Base-by-base conservation (phyloP, 306 rosid species). In the Cicer cuneatum region DNA sequence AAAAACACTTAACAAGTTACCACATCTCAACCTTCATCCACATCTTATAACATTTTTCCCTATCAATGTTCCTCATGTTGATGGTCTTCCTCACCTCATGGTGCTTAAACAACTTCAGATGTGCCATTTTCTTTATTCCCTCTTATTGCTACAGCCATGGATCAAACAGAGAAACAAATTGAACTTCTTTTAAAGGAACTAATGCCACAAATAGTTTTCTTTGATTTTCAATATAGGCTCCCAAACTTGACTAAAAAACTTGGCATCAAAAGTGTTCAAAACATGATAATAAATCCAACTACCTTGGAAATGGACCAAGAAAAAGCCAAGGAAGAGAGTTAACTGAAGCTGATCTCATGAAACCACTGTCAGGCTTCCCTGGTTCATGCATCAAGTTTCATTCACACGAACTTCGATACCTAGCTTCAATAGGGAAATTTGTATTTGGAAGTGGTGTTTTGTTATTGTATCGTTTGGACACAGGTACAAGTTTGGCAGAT, bases 51-150 rank as follows among this genome's bases (percentile, higher is more conserved):
- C 78, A 13, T 71, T 81, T 10, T 0, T 76, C 2, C 82, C 82
- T 3, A 12, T 76, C 14, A 76, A 2, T 0, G 66, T 76, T 33
- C 78, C 85, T 40, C 82, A 71, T 0, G 66, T 71, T 10, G 38
- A 81, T 21, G 85, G 78, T 9, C 85, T 81, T 64, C 85, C 78
- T 0, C 53, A 1, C 85, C 78, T 0, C 53, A 1, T 1, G 1
- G 6, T 14, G 83, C 83, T 3, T 80, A 78, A 33, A 83, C 86
- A 4, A 8, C 86, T 66, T 68, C 81, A 1, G 83, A 83, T 41
- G 78, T 78, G 0, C 74, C 83, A 19, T 69, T 40, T 49, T 53
- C 85, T 2, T 33, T 15, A 1, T 0, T 8, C 10, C 2, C 72
- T 33, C 63, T 33, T 5, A 7, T 77, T 0, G 57, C n/a, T n/a